Evolutionary conservation across 495 filamentous ascomycete species (phyloP), one percentile per base, ranked within the genome.

Genomic region (Aspergillus funiculosus): DNA sequence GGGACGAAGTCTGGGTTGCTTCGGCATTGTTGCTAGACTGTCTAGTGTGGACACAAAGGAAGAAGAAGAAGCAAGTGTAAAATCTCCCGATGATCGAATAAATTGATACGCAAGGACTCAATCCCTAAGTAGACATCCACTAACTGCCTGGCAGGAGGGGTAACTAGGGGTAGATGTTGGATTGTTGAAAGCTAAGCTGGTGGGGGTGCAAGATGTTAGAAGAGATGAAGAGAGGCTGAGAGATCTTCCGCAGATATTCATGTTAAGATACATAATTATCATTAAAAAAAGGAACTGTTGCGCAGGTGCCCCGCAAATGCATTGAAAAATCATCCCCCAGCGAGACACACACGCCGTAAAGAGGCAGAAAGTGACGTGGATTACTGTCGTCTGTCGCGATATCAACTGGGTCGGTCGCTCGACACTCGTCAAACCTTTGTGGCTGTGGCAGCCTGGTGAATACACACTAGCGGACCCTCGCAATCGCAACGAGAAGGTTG

Each of bases 1-100:
- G 6, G 68, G 68, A 31, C 63, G 63, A 46, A 72, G 55, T 51
- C 69, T 69, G 9, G 66, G 68, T 51, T 72, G 70, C 47, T 59
- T 64, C 21, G 63, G 64, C 67, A 71, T 73, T 26, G 37, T n/a
- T 55, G 43, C 38, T 21, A 48, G 11, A 39, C 38, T 13, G 13
- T 41, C 14, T 28, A 39, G 7, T n/a, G 27, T 5, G 41, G 28
- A 18, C 48, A 26, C 7, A 36, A 27, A 26, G 27, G 14, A 7
- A 49, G 11, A 38, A 21, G 17, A 43, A 29, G 25, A n/a, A n/a
- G n/a, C n/a, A n/a, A n/a, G n/a, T n/a, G n/a, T n/a, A n/a, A n/a
- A n/a, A n/a, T 39, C 24, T 40, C 25, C 18, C 22, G 19, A 38
- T 40, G 37, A 41, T 32, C 18, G 36, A 22, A 29, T 13, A 38